Evolutionary conservation across 1,284 basidiomycete genomes (phyloP).

Genomic region (Ganoderma lingzhi): DNA sequence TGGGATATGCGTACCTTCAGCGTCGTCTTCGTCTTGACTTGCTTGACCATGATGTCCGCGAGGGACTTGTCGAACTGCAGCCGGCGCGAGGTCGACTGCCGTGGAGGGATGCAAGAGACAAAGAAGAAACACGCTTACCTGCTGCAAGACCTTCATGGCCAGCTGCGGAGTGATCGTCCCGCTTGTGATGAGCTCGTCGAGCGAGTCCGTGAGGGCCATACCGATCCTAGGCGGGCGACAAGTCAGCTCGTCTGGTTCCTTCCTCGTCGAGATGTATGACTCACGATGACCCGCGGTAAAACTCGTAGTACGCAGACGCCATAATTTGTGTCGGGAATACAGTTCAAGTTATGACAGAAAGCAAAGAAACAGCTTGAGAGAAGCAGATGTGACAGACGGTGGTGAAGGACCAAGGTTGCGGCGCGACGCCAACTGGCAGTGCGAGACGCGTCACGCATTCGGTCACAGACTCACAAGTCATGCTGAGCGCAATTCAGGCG

Average conservation of each 20-base stretch:
- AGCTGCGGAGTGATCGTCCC: constrained; percentile 97
- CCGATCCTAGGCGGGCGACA: constrained; percentile 78
- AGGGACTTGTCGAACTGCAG: constrained; percentile 93
- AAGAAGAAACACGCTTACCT: constrained; percentile 61
- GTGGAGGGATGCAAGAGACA: neutral
- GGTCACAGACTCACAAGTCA: neutral
- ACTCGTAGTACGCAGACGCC: constrained; percentile 90
- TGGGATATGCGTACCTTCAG: constrained; percentile 71
- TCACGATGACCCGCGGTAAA: constrained; percentile 89
- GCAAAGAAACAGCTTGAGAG: neutral
- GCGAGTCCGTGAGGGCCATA: constrained; percentile 97
- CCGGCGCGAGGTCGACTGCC: neutral
- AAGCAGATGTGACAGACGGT: constrained; percentile 1
- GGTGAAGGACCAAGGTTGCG: neutral
- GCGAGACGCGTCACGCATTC: neutral
- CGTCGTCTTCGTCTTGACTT: constrained; percentile 91
- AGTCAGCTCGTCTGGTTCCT: constrained; percentile 24
- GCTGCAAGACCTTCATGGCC: constrained; percentile 96
- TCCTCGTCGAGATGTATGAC: constrained; percentile 43
- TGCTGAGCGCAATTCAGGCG: no score
- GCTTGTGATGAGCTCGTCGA: constrained; percentile 98
- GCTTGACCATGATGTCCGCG: constrained; percentile 89
- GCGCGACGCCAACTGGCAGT: neutral
- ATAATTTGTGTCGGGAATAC: constrained; percentile 45
- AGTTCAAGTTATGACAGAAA: neutral